Base-by-base conservation (phyloP, 768 basidiomycete species). In the Rhizopogon salebrosus region DNA sequence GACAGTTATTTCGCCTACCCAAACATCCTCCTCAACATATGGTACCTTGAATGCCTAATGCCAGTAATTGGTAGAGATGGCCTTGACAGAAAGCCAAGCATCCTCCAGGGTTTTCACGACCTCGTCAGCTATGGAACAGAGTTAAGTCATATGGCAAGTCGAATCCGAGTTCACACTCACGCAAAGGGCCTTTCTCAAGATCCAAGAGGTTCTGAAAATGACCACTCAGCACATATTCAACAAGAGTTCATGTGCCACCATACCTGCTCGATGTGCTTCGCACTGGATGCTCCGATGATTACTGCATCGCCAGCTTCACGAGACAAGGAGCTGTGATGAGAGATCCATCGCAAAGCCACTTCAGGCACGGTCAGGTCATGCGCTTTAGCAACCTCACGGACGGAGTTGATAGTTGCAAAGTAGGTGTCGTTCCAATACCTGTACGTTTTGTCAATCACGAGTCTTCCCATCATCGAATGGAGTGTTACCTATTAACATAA, bases 131-230 rank as follows among this genome's bases (percentile, higher is more conserved):
- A 49, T 31, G 41, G 18, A 18, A 49, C 16, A 31, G 9, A 6
- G 48, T 53, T 20, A 48, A 27, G 39, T 20, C 20, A 10, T 5
- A 39, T 18, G 35, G 26, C 20, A 43, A 35, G 24, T 6, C 6
- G 34, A 35, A 45, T 16, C 2, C 13, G 41, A 26, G 49, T 20
- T 8, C 6, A 1, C 40, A 63, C 72, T 65, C 56, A 75, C 74
- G 81, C 42, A 84, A 66, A 5, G 82, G 82, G 0, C 78, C 79
- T 59, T 83, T 81, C 65, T 82, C 79, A 3, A 81, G 62, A 56
- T 83, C 80, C 14, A 67, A 37, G 16, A 80, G 55, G 58, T 82
- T 82, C 73, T 77, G 49, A 11, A 29, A 37, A 35, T 18, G 48
- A 41, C 26, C 8, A 24, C 8, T 24, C 6, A 24, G 11, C 22